A percentile compares a stretch with the other conserved stretches of the same genome.
phyloP scores from a whole-genome alignment of 257 asterid genomes.

The Ligustrum vulgare region DNA sequence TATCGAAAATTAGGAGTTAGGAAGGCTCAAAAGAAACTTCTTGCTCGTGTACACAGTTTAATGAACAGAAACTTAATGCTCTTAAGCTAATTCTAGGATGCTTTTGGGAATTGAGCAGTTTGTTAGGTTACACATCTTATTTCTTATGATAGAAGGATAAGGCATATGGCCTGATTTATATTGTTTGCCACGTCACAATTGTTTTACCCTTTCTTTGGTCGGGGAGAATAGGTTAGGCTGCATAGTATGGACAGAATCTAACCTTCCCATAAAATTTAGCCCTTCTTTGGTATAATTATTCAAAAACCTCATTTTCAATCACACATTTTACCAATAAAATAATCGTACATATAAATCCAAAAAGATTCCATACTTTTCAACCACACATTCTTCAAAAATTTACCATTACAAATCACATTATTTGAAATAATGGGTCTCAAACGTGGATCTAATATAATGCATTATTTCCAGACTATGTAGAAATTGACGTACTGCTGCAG shows the following conservation, averaged over 20 bases:
- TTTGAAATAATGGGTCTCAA: too few species aligned
- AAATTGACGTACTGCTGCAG: not conserved
- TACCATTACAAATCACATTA: too few species aligned
- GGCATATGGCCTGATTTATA: not conserved
- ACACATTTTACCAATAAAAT: too few species aligned
- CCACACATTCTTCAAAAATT: too few species aligned
- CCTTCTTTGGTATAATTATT: too few species aligned
- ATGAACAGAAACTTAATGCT: not conserved
- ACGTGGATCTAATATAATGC: not conserved
- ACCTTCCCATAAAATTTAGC: not conserved
- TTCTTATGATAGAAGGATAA: not conserved
- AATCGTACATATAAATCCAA: too few species aligned
- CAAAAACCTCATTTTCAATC: too few species aligned
- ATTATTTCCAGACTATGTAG: not conserved
- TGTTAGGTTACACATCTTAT: not conserved
- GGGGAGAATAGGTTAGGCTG: not conserved
- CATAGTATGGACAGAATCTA: not conserved
- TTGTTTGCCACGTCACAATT: not conserved
- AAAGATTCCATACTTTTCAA: too few species aligned
- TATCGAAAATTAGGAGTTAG: not conserved
- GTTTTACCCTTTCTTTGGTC: not conserved
- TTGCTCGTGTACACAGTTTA: not conserved
- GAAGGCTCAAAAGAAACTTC: not conserved
- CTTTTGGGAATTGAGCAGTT: not conserved
- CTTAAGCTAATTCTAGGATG: not conserved